A percentile compares a stretch with the other conserved stretches of the same genome.
These are phyloP conservation scores for Nyssa sinensis DNA, from an alignment of 148 eudicot species.

Conservation along the genomic window DNA sequence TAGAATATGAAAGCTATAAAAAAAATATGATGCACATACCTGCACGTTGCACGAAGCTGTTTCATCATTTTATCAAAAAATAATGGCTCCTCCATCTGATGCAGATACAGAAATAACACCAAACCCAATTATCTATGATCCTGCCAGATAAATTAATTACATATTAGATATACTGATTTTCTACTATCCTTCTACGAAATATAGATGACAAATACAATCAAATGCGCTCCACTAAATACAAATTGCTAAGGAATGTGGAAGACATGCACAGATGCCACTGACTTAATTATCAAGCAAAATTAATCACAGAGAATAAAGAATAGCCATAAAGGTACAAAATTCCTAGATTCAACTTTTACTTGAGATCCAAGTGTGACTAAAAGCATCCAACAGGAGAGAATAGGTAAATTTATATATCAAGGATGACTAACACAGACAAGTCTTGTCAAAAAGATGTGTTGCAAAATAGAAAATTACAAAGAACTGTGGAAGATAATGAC, in stretches of 20 bases:
- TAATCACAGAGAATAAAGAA: not conserved
- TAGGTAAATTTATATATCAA: not conserved
- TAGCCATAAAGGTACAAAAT: no score
- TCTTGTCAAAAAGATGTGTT: no score
- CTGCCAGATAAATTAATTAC: not conserved
- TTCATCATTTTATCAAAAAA: slow-evolving; percentile 56
- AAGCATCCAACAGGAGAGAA: not conserved
- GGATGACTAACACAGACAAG: no score
- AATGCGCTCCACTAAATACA: not conserved
- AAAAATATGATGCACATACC: slow-evolving; percentile 32
- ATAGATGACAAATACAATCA: no score
- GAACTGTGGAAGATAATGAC: no score
- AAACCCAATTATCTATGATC: not conserved
- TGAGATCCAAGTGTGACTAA: not conserved
- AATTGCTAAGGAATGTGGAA: not conserved
- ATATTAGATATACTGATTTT: no score
- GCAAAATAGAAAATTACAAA: not conserved
- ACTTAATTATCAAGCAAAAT: no score
- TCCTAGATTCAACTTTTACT: not conserved
- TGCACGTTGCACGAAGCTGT: slow-evolving; percentile 72
- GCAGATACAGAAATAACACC: not conserved
- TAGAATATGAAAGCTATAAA: not conserved
- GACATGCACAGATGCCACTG: no score
- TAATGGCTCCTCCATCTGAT: slow-evolving; percentile 63
- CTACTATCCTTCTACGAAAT: not conserved